Evolutionary conservation across 176 grass and related monocot genomes (phyloP).

Genomic region (Microstegium vimineum): DNA sequence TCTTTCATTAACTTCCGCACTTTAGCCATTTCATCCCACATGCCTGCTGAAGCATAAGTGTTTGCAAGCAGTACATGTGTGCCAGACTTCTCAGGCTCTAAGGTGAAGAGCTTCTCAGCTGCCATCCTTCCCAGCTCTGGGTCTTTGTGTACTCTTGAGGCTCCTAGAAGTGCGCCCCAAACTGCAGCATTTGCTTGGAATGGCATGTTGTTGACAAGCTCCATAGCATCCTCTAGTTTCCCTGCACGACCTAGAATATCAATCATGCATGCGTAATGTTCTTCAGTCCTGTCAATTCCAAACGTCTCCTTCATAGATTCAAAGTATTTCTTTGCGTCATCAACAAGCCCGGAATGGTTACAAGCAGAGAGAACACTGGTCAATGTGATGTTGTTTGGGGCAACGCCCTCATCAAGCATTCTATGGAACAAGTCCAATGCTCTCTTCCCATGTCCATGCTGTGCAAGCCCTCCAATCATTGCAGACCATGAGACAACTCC

Average conservation of each 20-base stretch:
- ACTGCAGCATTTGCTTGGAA: slow-evolving; percentile 67
- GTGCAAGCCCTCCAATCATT: slow-evolving; percentile 90
- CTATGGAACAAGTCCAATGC: slow-evolving; percentile 61
- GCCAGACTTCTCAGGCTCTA: slow-evolving; percentile 83
- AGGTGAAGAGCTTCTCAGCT: slow-evolving; percentile 63
- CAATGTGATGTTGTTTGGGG: slow-evolving; percentile 83
- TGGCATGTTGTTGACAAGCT: slow-evolving; percentile 65
- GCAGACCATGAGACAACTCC: slow-evolving; percentile 93
- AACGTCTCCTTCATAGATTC: slow-evolving; percentile 76
- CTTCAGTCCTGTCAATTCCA: slow-evolving; percentile 65
- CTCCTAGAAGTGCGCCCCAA: slow-evolving; percentile 74
- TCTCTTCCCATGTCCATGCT: slow-evolving; percentile 76
- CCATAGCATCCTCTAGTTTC: slow-evolving; percentile 76
- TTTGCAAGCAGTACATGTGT: slow-evolving; percentile 81
- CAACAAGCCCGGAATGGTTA: slow-evolving; percentile 74
- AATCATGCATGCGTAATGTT: slow-evolving; percentile 86
- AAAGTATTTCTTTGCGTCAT: slow-evolving; percentile 70
- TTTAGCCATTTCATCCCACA: slow-evolving; percentile 63
- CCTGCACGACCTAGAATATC: slow-evolving; percentile 84
- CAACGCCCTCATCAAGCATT: slow-evolving; percentile 60
- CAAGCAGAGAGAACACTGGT: slow-evolving; percentile 84
- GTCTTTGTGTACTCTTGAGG: slow-evolving; percentile 61
- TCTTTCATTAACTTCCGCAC: slow-evolving; percentile 74
- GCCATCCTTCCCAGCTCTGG: slow-evolving; percentile 58
- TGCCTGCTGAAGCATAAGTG: slow-evolving; percentile 70